Evolutionary conservation across 441 rosid genomes (phyloP).

Genomic region (Populus hybrid): DNA sequence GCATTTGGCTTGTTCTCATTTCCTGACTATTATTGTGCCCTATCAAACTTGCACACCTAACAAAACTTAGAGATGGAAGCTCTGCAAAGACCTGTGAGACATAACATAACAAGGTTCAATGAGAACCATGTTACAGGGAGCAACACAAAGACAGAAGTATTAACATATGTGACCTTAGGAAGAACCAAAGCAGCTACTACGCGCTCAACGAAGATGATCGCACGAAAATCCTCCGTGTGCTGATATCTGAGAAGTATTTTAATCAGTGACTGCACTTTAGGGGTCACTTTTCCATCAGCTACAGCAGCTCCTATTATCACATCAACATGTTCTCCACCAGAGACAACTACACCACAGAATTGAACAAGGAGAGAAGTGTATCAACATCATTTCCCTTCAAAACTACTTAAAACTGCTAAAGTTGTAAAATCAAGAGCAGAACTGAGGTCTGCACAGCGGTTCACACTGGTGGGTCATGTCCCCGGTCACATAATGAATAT

Average conservation of each 20-base stretch:
- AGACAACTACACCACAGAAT: constrained; percentile 65
- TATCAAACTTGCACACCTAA: constrained; percentile 90
- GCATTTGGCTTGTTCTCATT: constrained; percentile 95
- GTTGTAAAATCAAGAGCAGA: not conserved
- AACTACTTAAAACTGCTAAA: not conserved
- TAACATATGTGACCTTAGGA: constrained; percentile 70
- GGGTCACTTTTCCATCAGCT: constrained; percentile 99
- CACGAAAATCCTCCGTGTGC: constrained; percentile 94
- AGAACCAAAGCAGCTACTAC: constrained; percentile 99
- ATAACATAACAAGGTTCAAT: constrained; percentile 12
- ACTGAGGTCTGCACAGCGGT: constrained; percentile 3
- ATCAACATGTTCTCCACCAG: constrained; percentile 99
- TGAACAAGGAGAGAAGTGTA: constrained; percentile 13
- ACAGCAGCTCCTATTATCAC: constrained; percentile 96
- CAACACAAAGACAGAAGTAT: constrained; percentile 2
- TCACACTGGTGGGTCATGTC: constrained; percentile 5
- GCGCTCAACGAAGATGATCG: constrained; percentile 97
- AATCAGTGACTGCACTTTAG: constrained; percentile 90
- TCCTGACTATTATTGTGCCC: constrained; percentile 99
- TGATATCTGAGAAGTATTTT: constrained; percentile 89
- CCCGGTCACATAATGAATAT: not conserved
- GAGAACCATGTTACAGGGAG: not conserved
- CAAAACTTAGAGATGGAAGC: constrained; percentile 90
- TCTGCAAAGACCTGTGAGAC: constrained; percentile 74
- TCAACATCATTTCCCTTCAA: not conserved